Evolutionary conservation across 441 rosid genomes (phyloP).

Genomic region (Erodium moschatum): DNA sequence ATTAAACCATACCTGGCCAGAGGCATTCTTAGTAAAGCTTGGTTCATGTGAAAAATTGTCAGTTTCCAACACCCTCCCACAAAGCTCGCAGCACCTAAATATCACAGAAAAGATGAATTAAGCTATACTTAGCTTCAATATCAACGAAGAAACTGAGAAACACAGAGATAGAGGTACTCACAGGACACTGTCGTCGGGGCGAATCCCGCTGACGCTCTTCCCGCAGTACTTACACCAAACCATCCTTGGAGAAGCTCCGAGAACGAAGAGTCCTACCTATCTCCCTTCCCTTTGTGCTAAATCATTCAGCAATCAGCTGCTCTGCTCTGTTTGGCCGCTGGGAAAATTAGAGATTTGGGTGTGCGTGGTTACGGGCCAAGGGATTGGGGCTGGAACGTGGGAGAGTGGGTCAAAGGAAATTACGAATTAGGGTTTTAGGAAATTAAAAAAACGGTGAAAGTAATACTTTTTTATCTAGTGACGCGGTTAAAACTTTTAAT

Average conservation of each 20-base stretch:
- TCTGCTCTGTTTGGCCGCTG: too few species aligned
- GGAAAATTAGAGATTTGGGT: too few species aligned
- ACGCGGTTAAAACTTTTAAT: too few species aligned
- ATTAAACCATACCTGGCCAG: neutral
- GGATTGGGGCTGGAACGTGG: too few species aligned
- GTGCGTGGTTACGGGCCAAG: too few species aligned
- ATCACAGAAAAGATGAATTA: neutral
- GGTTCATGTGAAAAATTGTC: slow-evolving; percentile 5
- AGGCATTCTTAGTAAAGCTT: neutral
- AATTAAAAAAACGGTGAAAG: too few species aligned
- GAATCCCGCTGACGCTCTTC: slow-evolving; percentile 5
- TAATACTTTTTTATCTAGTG: too few species aligned
- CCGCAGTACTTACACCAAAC: slow-evolving; percentile 3
- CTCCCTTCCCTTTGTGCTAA: too few species aligned
- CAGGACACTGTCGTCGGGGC: slow-evolving; percentile 12
- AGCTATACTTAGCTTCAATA: slow-evolving; percentile 5
- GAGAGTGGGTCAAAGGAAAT: too few species aligned
- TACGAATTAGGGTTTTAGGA: too few species aligned
- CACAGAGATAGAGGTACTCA: neutral
- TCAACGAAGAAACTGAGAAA: neutral
- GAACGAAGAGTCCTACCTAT: too few species aligned
- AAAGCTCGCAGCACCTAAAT: slow-evolving; percentile 1
- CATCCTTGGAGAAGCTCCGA: neutral
- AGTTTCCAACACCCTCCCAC: slow-evolving; percentile 11
- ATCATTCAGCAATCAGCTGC: too few species aligned